phyloP scores from a whole-genome alignment of 2,329 filamentous ascomycete species.

The Malbranchea cinnamomea region DNA sequence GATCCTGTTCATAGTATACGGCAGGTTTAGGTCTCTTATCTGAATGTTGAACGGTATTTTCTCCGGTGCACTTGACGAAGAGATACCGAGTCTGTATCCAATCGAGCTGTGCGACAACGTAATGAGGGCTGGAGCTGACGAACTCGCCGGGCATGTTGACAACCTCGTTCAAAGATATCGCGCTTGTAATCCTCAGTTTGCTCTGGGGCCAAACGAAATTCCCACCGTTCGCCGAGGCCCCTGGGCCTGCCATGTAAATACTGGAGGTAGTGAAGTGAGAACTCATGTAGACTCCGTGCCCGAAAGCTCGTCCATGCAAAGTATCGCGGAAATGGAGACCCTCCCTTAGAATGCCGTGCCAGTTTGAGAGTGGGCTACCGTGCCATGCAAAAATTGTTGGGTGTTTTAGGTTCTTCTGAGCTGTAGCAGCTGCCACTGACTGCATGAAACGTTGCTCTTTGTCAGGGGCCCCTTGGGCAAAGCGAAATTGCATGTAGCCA shows the following conservation, averaged over 20 bases:
- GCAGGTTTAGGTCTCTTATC: neutral
- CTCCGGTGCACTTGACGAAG: conserved; percentile 39
- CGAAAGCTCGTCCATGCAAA: conserved; percentile 53
- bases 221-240: neutral
- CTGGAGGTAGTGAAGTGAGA: conserved; percentile 41
- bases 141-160: conserved; percentile 58
- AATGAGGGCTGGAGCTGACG: conserved; percentile 39
- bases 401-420: conserved; percentile 28
- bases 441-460: conserved; percentile 63
- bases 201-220: conserved; percentile 49
- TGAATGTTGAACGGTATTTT: no score
- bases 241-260: conserved; percentile 29
- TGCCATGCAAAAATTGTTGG: conserved; percentile 80
- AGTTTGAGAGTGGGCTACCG: conserved; percentile 60
- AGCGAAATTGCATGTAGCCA: conserved; percentile 65
- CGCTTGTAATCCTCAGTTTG: conserved; percentile 40
- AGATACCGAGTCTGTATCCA: conserved; percentile 89
- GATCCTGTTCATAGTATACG: conserved; percentile 24
- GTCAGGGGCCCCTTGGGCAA: conserved; percentile 76
- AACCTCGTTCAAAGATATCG: conserved; percentile 70
- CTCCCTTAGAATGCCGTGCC: conserved; percentile 78
- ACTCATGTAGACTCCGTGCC: conserved; percentile 73
- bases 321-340: conserved; percentile 58
- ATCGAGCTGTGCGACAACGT: conserved; percentile 59
- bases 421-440: conserved; percentile 35